Base-by-base conservation (phyloP, 2,329 filamentous ascomycete species). In the Ceratocystis diversiconidia region DNA sequence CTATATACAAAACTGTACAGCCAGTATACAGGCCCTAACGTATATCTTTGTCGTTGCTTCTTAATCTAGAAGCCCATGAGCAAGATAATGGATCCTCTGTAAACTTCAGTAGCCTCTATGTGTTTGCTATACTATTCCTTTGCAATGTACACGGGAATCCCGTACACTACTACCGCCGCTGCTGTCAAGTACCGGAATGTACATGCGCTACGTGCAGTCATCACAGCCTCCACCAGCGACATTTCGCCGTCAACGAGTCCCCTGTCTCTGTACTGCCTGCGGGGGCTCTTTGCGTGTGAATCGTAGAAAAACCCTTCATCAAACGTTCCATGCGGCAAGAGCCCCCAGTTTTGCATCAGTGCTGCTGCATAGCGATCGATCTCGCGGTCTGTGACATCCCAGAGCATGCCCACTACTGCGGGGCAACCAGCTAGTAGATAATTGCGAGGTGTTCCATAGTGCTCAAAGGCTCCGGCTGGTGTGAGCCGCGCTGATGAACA, bases 361-460 rank as follows among this genome's bases (percentile, higher is more conserved):
- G 82, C 80, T 43, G 87, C 85, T 0, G 92, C 89, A 74, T 96
- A 95, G 19, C 92, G 88, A 77, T 99, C 95, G 73, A 96, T 96
- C 74, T 99, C 94, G 71, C 89, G 89, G 74, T 99, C 94, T 8
- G 94, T 99, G 62, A 99, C 94, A 74, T 99, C 94, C 94, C 94
- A 99, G 46, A 99, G 79, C 17, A 92, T 96, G 59, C 91, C 94
- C 1, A 97, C 85, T 8, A 97, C 84, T 0, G 92, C 91, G 2
- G 90, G 91, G 70, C 83, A 85, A 0, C 90, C 92, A 0, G 91
- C 92, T 70, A 92, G 85, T 76, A 99, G 85, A 76, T 97, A 97
- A 71, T 92, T 91, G 77, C 92, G 85, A 28, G 94, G 89, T 65
- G 92, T 90, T 1, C 94, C 92, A 70, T 89, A 87, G n/a, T 88